phyloP scores from a whole-genome alignment of 352 stramenopile genomes.

The Phytophthora sansomeana region DNA sequence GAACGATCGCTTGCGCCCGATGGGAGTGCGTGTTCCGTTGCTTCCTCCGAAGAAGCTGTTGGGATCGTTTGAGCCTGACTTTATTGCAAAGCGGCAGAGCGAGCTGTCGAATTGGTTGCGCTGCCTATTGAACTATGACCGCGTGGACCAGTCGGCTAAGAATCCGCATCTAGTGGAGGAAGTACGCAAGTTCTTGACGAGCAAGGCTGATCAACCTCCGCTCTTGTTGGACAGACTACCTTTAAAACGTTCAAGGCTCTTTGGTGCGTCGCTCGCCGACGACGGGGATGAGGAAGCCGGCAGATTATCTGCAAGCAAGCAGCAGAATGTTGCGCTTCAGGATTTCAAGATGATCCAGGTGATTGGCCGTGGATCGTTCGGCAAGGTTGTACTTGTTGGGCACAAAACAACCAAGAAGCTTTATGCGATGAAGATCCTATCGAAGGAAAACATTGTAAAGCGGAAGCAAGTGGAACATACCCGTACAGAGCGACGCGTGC shows the following conservation, averaged over 20 bases:
- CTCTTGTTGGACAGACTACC: slow-evolving; percentile 74
- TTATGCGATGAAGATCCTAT: slow-evolving; percentile 94
- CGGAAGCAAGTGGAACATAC: slow-evolving; percentile 92
- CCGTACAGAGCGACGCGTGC: slow-evolving; percentile 84
- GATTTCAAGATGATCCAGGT: slow-evolving; percentile 90
- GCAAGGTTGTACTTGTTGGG: slow-evolving; percentile 89
- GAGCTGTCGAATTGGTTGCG: slow-evolving; percentile 79
- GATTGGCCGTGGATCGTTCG: slow-evolving; percentile 92
- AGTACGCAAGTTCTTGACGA: slow-evolving; percentile 82
- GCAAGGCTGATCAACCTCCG: slow-evolving; percentile 83
- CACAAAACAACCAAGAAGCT: slow-evolving; percentile 90
- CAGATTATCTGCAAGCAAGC: slow-evolving; percentile 34
- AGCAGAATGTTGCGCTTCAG: slow-evolving; percentile 66
- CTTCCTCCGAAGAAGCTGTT: slow-evolving; percentile 88
- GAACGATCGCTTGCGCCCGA: slow-evolving; percentile 65
- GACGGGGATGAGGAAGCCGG: slow-evolving; percentile 55
- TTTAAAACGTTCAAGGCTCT: slow-evolving; percentile 72
- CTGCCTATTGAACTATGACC: slow-evolving; percentile 73
- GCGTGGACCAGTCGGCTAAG: slow-evolving; percentile 72
- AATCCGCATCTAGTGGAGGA: slow-evolving; percentile 83
- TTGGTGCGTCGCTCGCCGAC: slow-evolving; percentile 67
- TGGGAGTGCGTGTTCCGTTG: slow-evolving; percentile 77
- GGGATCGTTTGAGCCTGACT: slow-evolving; percentile 84
- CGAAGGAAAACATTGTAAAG: slow-evolving; percentile 92
- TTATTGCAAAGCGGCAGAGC: slow-evolving; percentile 75